Conservation (phyloP, 163 green algal genomes). For the Chlamydomonas reinhardtii region DNA sequence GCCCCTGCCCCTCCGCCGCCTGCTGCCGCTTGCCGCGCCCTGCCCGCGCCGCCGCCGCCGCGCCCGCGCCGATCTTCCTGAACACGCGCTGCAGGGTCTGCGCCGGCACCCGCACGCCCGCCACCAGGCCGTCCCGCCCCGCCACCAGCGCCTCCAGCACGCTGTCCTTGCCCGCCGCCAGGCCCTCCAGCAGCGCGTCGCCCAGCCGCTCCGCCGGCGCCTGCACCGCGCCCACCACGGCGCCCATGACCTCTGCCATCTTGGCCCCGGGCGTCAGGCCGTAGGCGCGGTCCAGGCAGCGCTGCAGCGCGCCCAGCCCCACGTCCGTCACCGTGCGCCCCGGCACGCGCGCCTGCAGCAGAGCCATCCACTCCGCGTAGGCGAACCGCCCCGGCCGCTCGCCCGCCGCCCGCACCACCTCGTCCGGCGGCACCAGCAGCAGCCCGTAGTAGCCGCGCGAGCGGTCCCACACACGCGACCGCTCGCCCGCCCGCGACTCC, state of each 20-base stretch:
- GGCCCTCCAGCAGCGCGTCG: slow-evolving; percentile 39
- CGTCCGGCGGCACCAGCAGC: slow-evolving; percentile 59
- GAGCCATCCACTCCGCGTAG: slow-evolving; percentile 63
- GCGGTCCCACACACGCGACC: not conserved
- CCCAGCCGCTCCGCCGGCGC: slow-evolving; percentile 38
- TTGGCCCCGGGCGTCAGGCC: slow-evolving; percentile 44
- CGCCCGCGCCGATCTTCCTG: slow-evolving; percentile 15
- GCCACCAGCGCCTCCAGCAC: slow-evolving; percentile 39
- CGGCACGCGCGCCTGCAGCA: slow-evolving; percentile 64
- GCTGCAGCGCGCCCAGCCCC: slow-evolving; percentile 12
- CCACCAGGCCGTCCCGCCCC: slow-evolving; percentile 42
- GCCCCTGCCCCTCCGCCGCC: not conserved
- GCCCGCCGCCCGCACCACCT: slow-evolving; percentile 56
- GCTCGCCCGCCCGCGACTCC: slow-evolving; percentile 13
- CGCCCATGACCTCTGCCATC: slow-evolving; percentile 48
- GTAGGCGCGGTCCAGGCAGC: slow-evolving; percentile 45
- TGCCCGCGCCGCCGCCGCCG: not conserved
- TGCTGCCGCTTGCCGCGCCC: not conserved
- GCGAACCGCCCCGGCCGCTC: slow-evolving; percentile 65
- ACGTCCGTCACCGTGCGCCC: slow-evolving; percentile 43
- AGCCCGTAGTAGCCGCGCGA: slow-evolving; percentile 71
- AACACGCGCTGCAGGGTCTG: slow-evolving; percentile 47
- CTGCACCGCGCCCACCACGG: slow-evolving; percentile 42
- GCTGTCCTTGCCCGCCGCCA: slow-evolving; percentile 32
- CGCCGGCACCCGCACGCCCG: slow-evolving; percentile 43